phyloP scores from a whole-genome alignment of 2,329 filamentous ascomycete genomes.

The Epichloe gansuensis region DNA sequence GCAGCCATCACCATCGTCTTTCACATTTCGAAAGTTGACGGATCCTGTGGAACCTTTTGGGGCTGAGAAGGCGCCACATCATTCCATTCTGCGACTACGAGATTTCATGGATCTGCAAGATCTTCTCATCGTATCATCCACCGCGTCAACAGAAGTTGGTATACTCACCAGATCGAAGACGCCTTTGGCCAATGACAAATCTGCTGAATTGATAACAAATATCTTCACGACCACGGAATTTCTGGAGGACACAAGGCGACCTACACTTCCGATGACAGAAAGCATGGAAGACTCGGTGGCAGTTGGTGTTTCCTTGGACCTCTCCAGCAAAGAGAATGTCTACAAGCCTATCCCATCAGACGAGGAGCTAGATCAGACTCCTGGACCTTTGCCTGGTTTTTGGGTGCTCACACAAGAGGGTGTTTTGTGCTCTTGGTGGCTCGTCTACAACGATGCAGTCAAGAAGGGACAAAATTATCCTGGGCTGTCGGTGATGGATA shows the following conservation, averaged over 20 bases:
- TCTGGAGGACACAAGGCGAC: slow-evolving; percentile 61
- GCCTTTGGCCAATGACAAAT: slow-evolving; percentile 49
- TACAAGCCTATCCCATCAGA: slow-evolving; percentile 65
- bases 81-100: slow-evolving; percentile 65
- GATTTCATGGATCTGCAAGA: slow-evolving; percentile 75
- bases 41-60: slow-evolving; percentile 66
- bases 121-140: slow-evolving; percentile 70
- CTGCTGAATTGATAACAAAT: slow-evolving; percentile 46
- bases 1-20: slow-evolving; percentile 41
- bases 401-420: slow-evolving; percentile 85
- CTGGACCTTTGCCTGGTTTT: slow-evolving; percentile 69
- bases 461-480: slow-evolving; percentile 61
- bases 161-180: slow-evolving; percentile 63
- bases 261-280: slow-evolving; percentile 59
- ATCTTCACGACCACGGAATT: slow-evolving; percentile 65
- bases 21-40: slow-evolving; percentile 60
- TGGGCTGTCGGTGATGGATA: slow-evolving; percentile 45
- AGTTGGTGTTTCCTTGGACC: slow-evolving; percentile 69
- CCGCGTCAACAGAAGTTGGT: slow-evolving; percentile 66
- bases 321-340: slow-evolving; percentile 73
- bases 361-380: slow-evolving; percentile 65
- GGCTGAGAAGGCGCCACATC: slow-evolving; percentile 55
- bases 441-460: slow-evolving; percentile 82
- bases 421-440: slow-evolving; percentile 76
- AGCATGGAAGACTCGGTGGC: slow-evolving; percentile 55